Conservation (phyloP, 495 filamentous ascomycete genomes). For the Tuber magnatum region DNA sequence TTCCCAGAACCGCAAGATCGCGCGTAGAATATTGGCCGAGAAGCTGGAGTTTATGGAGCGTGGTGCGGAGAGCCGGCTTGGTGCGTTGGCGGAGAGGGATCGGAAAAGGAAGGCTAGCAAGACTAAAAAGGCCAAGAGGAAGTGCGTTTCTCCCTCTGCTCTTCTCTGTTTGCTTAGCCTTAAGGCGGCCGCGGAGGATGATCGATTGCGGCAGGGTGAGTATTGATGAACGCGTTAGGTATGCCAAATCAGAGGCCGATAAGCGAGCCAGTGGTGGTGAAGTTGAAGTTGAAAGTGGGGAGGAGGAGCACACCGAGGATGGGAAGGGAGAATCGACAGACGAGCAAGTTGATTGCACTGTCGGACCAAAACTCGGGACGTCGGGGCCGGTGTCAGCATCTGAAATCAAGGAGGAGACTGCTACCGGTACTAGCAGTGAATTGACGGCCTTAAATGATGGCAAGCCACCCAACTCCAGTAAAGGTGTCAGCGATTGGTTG, state of each 20-base stretch:
- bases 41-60: conserved; percentile 62
- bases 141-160: conserved; percentile 43
- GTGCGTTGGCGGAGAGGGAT: conserved; percentile 51
- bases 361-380: background rate
- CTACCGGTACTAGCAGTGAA: background rate
- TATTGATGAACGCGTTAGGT: conserved; percentile 14
- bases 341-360: background rate
- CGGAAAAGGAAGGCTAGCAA: conserved; percentile 60
- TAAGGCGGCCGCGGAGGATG: background rate
- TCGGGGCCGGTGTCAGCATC: background rate
- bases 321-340: background rate
- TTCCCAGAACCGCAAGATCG: conserved; percentile 81
- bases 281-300: background rate
- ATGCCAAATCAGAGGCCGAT: conserved; percentile 21
- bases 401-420: background rate
- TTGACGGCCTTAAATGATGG: background rate
- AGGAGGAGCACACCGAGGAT: background rate
- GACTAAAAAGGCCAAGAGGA: conserved; percentile 59
- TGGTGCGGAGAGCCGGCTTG: conserved; percentile 53
- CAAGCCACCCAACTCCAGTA: background rate
- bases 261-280: conserved; percentile 1
- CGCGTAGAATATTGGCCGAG: conserved; percentile 67
- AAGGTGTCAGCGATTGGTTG: background rate
- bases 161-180: background rate
- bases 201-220: background rate